phyloP scores from a whole-genome alignment of 495 filamentous ascomycete genomes.

The Neurospora sp. region DNA sequence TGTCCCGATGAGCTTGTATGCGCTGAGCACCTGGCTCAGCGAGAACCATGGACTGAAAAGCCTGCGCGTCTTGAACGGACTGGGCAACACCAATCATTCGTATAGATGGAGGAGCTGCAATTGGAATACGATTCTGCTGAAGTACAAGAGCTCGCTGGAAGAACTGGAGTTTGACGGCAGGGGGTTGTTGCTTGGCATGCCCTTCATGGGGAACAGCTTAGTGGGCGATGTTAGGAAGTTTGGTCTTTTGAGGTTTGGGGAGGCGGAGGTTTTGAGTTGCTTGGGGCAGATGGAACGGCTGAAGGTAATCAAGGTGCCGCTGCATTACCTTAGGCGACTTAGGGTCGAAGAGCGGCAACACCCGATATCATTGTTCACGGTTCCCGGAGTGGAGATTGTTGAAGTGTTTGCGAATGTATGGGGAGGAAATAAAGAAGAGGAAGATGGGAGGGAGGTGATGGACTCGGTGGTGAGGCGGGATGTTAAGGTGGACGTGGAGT shows the following conservation, averaged over 20 bases:
- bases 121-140: neutral
- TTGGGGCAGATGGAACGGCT: neutral
- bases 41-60: neutral
- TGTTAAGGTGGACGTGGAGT: neutral
- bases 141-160: neutral
- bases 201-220: too few species aligned
- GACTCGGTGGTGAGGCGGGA: neutral
- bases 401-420: too few species aligned
- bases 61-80: neutral
- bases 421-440: too few species aligned
- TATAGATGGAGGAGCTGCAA: neutral
- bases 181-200: neutral
- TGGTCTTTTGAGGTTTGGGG: too few species aligned
- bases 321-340: neutral
- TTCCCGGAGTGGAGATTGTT: neutral
- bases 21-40: neutral
- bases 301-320: neutral
- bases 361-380: too few species aligned
- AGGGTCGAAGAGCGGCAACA: too few species aligned
- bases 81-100: accelerated
- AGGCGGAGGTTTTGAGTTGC: neutral
- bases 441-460: neutral
- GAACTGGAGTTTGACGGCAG: neutral
- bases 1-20: neutral
- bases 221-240: too few species aligned